Evolutionary conservation across 352 stramenopile species (phyloP).

Genomic region (Phytophthora europaea): DNA sequence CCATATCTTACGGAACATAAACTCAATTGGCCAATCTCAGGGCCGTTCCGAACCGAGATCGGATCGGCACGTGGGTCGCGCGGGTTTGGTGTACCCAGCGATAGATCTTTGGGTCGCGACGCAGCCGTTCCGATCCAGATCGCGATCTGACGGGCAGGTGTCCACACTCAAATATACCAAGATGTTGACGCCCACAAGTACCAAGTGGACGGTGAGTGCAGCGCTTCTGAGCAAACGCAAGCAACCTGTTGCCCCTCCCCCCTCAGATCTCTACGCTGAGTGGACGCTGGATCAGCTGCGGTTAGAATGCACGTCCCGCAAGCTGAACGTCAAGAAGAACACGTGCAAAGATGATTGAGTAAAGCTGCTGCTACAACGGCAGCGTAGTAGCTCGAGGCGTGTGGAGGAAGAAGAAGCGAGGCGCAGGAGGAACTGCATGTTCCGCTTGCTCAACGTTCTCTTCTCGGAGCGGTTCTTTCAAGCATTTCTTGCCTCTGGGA

Average conservation of each 20-base stretch:
- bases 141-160: too few species aligned
- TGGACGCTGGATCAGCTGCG: not conserved
- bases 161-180: too few species aligned
- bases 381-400: not conserved
- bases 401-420: not conserved
- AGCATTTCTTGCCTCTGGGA: not conserved
- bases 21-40: too few species aligned
- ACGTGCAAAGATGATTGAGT: not conserved
- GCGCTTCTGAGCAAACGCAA: not conserved
- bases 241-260: not conserved
- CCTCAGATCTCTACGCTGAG: not conserved
- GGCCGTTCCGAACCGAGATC: too few species aligned
- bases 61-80: too few species aligned
- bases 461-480: not conserved
- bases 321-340: not conserved
- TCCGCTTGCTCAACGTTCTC: not conserved
- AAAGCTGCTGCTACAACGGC: not conserved
- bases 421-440: not conserved
- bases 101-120: too few species aligned
- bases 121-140: too few species aligned
- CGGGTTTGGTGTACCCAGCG: too few species aligned
- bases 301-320: not conserved
- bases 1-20: too few species aligned
- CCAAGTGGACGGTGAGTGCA: not conserved
- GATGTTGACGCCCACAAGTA: too few species aligned